Base-by-base conservation (phyloP, 1,284 basidiomycete species). In the Tilletia horrida region DNA sequence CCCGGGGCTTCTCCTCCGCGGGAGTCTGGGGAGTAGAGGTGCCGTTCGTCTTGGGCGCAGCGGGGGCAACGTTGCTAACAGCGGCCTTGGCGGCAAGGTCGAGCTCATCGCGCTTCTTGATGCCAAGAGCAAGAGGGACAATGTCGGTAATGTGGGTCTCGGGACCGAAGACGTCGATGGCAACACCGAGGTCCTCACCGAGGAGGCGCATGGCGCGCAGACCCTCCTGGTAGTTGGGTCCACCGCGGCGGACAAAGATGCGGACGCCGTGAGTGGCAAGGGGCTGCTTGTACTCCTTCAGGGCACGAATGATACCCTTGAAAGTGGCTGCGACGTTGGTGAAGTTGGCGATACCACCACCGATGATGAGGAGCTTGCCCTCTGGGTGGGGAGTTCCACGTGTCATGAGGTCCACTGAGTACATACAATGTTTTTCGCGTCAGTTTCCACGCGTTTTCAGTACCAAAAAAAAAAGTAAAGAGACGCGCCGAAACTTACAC, bases 271-370 rank as follows among this genome's bases (percentile, higher is more conserved):
- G 70, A 67, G 76, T 74, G 66, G 73, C 71, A 25, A 81, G 73
- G 27, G 72, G 57, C 7, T 69, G 59, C 86, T 94, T 92, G 88
- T 88, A 93, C 84, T 93, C 91, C 86, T 96, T 91, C 78, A 98
- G 87, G 23, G 95, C 95, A 70, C 89, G 91, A 83, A 98, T 97
- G 86, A 97, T 98, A 76, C 95, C 95, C 87, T 97, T 97, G 90
- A 98, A 98, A 72, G 95, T 98, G 18, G 95, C 90, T 48, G 95
- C 95, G 76, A 98, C 94, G 83, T 98, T 97, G 83, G 94, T 97
- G 85, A 98, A 98, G 89, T 98, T 98, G 85, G 95, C 95, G 75
- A 97, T 97, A 85, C 95, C 95, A 86, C 96, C 96, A 84, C 95
- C 96, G 75, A 98, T 97, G 87, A 98, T 97, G 83, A 98, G 91